Base-by-base conservation (phyloP, 306 rosid genomes). In the Casuarina equisetifolia region DNA sequence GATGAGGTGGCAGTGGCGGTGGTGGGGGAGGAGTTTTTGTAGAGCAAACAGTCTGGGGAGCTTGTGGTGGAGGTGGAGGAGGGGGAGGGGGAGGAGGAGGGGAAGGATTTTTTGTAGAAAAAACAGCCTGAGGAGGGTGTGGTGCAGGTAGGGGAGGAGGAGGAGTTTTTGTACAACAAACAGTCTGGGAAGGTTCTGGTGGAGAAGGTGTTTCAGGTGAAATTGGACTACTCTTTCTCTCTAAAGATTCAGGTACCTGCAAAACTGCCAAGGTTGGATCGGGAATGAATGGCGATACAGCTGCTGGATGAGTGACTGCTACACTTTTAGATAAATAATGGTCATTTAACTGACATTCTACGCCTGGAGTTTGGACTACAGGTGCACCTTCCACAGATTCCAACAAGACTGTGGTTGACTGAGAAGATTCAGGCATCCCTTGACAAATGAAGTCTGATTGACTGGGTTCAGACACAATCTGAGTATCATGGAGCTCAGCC, bases 181-280 rank as follows among this genome's bases (percentile, higher is more conserved):
- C 10, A 76, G 48, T 62, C 38, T 63, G 44, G 64, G 74, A 70
- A 77, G 84, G 76, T 52, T 53, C 77, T 40, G n/a, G 74, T 63
- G 72, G 67, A 64, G 84, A 78, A 77, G 91, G 87, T 66, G 91
- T 86, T 62, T 25, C 20, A 67, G 93, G 91, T 72, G 87, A 82
- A 82, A 83, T 50, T 17, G 79, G 19, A 69, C 15, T 72, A 85
- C 66, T 68, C 39, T 89, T 80, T 58, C 81, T 17, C 74, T 82
- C 88, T 6, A 6, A 44, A 77, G 88, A 74, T 76, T 77, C 70
- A 73, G 88, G 55, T 36, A n/a, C 73, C 13, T 19, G 62, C 52
- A 78, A 62, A 72, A 46, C 69, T 13, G 13, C 68, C 77, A 68
- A 59, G 3, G 80, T 19, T 38, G 81, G 73, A 11, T 69, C 66